These are phyloP conservation scores for Ceratocystis lukuohia DNA, from an alignment of 2,329 filamentous ascomycete species.

Conservation along the genomic window DNA sequence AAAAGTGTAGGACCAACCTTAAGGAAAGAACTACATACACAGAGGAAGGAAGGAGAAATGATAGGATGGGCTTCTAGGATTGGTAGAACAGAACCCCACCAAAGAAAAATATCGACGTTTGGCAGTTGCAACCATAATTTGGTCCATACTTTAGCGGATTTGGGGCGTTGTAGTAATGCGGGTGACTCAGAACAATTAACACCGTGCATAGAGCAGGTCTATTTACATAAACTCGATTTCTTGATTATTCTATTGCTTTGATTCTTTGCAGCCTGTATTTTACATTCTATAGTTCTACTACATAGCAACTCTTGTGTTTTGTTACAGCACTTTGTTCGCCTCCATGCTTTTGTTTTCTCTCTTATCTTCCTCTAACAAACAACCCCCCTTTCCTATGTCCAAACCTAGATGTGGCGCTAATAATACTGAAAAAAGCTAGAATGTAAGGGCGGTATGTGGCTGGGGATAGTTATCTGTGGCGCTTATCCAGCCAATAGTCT, in stretches of 20 bases:
- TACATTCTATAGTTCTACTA: too few relatives aligned
- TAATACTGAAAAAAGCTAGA: not conserved
- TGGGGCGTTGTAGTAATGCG: not conserved
- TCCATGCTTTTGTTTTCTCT: too few relatives aligned
- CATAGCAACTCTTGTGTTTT: too few relatives aligned
- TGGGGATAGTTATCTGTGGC: slow-evolving; percentile 10
- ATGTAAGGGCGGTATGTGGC: slow-evolving; percentile 6
- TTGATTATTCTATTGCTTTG: too few relatives aligned
- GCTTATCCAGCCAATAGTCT: slow-evolving; percentile 17
- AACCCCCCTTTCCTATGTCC: not conserved
- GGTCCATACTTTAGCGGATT: not conserved
- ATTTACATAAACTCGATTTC: too few relatives aligned
- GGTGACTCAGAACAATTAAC: not conserved
- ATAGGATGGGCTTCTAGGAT: not conserved
- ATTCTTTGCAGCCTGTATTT: too few relatives aligned
- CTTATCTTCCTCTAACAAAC: too few relatives aligned
- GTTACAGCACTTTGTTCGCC: too few relatives aligned
- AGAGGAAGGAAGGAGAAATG: not conserved
- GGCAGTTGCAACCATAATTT: not conserved
- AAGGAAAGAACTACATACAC: not conserved
- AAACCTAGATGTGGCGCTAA: not conserved
- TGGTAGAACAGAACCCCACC: slow-evolving; percentile 6
- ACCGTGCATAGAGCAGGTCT: not conserved
- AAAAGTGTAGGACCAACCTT: not conserved
- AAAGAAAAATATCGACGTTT: slow-evolving; percentile 3